These are phyloP conservation scores for sunflower (Helianthus annuus) DNA, from an alignment of 129 eudicot species.

Conservation along the genomic window DNA sequence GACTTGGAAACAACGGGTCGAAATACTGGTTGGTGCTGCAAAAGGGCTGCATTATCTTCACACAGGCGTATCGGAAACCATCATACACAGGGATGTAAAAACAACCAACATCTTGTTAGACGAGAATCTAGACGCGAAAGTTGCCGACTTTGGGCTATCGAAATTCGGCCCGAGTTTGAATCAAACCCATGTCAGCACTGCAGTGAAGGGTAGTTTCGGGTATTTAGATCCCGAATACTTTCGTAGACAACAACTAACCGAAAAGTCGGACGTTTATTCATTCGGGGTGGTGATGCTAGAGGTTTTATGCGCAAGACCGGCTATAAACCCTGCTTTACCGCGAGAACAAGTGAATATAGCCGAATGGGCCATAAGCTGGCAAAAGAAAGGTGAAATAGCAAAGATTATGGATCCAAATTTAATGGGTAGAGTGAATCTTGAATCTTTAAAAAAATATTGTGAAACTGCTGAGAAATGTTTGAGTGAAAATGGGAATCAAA, in stretches of 20 bases:
- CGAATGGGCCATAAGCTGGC: slow-evolving; percentile 59
- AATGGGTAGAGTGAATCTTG: slow-evolving; percentile 35
- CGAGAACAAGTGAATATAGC: slow-evolving; percentile 61
- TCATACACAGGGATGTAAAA: slow-evolving; percentile 59
- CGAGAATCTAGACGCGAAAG: slow-evolving; percentile 53
- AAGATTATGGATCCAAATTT: slow-evolving; percentile 45
- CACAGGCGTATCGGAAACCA: slow-evolving; percentile 45
- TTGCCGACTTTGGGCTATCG: slow-evolving; percentile 54
- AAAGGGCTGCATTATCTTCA: slow-evolving; percentile 66
- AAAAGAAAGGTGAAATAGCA: slow-evolving; percentile 48
- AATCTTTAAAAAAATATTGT: slow-evolving; percentile 47
- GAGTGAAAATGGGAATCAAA: slow-evolving; percentile 51
- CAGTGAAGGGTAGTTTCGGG: slow-evolving; percentile 59
- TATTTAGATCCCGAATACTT: slow-evolving; percentile 56
- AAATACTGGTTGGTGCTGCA: slow-evolving; percentile 56
- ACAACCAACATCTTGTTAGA: slow-evolving; percentile 58
- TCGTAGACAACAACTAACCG: slow-evolving; percentile 51
- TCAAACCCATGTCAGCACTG: slow-evolving; percentile 59
- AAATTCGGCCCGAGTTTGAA: slow-evolving; percentile 49
- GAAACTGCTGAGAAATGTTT: slow-evolving; percentile 58
- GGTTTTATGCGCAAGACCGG: slow-evolving; percentile 53
- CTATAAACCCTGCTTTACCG: slow-evolving; percentile 54
- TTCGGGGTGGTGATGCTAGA: slow-evolving; percentile 57
- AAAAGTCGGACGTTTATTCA: slow-evolving; percentile 53
- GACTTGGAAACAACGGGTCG: slow-evolving; percentile 54